Evolutionary conservation across 352 stramenopile species (phyloP), one percentile per base, ranked within the genome.

Genomic region (Pythium brachiatum): DNA sequence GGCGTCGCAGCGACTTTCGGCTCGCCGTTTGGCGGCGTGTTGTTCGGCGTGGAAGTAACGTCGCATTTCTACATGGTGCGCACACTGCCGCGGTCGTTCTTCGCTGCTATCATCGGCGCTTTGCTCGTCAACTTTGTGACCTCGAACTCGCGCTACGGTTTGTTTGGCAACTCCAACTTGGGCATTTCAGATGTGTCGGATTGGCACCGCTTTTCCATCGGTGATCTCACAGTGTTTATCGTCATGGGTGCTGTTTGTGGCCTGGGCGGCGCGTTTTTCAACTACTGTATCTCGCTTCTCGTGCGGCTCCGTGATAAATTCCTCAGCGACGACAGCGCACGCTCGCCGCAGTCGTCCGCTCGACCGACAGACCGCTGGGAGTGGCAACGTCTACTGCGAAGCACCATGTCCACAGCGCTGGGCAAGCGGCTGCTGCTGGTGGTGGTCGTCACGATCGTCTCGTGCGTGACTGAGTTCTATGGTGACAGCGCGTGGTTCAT

Each of bases 1-100:
- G 87, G 87, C 20, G 87, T 96, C n/a, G 80, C 87, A 9, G 84
- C 87, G n/a, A 94, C 87, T 0, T 96, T 96, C 29, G 82, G 85
- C 1, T 88, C 87, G 20, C 87, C 87, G 7, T 91, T 96, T 69
- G 87, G 87, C 21, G 87, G 87, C n/a, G 79, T 94, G 13, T 66
- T 96, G 25, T 95, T 96, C 60, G 76, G 79, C 39, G 84, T 96
- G 23, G 87, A 96, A 59, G 87, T 94, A 15, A 94, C 85, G 1
- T 90, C 83, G 20, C 77, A 89, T 51, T 96, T 92, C 61, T 96
- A 94, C 53, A 74, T 92, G 55, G 83, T 94, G 8, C 75, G 82
- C 21, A 94, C 81, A 21, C 62, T 94, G 46, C 84, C 84, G 27
- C 78, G 85, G 18, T 90, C 84, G 8, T 91, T 93, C 64, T 93